Percentiles rank a stretch among this genome's conserved stretches.
phyloP scores from a whole-genome alignment of 805 yeast species.

The Pichia thaimueangensis region DNA sequence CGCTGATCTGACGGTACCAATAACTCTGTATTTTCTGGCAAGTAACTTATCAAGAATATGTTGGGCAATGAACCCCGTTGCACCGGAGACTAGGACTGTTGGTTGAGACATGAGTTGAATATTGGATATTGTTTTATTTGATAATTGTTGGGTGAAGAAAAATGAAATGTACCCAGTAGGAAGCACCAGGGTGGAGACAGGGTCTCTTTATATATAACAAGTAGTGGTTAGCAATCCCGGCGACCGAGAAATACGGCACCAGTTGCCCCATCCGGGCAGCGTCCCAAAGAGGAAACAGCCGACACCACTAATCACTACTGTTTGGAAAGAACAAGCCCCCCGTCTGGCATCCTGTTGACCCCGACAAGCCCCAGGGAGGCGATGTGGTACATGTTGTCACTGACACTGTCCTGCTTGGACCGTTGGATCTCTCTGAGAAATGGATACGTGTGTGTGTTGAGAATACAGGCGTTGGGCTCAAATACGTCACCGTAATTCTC shows the following conservation, averaged over 20 bases:
- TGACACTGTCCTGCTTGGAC: constrained; percentile 3
- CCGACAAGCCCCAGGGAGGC: constrained; percentile 24
- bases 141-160: no score
- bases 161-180: no score
- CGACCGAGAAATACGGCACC: no score
- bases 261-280: no score
- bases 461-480: constrained; percentile 16
- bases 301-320: no score
- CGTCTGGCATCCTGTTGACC: constrained; percentile 17
- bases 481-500: constrained; percentile 6
- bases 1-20: constrained; percentile 27
- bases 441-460: constrained; percentile 23
- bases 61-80: constrained; percentile 31
- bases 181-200: no score
- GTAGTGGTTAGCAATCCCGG: no score
- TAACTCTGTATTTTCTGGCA: constrained; percentile 22
- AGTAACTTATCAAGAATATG: constrained; percentile 24
- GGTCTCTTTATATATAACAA: no score
- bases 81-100: constrained; percentile 26
- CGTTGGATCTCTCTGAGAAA: constrained; percentile 14
- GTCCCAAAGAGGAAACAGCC: no score
- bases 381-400: constrained; percentile 19
- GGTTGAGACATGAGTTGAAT: not conserved
- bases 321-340: constrained; percentile 18
- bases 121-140: no score